Base-by-base conservation (phyloP, 2,329 filamentous ascomycete genomes). In the Simplicillium aogashimaense region DNA sequence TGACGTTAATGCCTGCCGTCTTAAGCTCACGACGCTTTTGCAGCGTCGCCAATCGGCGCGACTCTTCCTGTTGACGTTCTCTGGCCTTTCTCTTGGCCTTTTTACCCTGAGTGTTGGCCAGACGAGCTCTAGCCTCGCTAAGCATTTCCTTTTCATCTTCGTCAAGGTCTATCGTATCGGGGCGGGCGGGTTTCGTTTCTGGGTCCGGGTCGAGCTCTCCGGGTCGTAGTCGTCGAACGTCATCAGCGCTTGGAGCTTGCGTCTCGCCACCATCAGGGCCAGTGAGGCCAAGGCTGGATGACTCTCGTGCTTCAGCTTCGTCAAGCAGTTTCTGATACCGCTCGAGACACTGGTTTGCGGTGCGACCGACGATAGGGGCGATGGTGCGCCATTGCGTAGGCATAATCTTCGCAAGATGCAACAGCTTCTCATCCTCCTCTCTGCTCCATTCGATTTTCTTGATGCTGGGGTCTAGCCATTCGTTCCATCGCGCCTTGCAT, bases 111-210 rank as follows among this genome's bases (percentile, higher is more conserved):
- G 92, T 97, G 55, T 98, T 98, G 47, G 92, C 92, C 48, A 98
- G 69, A 66, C 92, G 87, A 41, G 92, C 92, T 57, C 92, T 86
- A 50, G 92, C 92, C 66, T 98, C 92, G 58, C 89, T 95, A 55
- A 98, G 65, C 92, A 98, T 98, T 64, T 98, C 92, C 69, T 98
- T 97, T 64, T 98, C 92, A 57, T 98, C 92, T 60, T 98, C 92
- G 58, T 98, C 92, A 53, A 98, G 79, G 63, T 98, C 92, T 58
- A 98, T 92, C 6, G 92, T 95, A 61, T 98, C 92, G 31, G 92
- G 92, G 44, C 89, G 76, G 29, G 92, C 92, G 41, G 92, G 92
- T 61, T 95, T 95, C 51, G 85, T 92, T 64, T 98, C 92, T 9
- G 92, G 88, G 54, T 97, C 90, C n/a, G 90, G 89, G 53, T 98